phyloP scores from a whole-genome alignment of 164 flowering plant species.

The Macadamia tetraphylla region DNA sequence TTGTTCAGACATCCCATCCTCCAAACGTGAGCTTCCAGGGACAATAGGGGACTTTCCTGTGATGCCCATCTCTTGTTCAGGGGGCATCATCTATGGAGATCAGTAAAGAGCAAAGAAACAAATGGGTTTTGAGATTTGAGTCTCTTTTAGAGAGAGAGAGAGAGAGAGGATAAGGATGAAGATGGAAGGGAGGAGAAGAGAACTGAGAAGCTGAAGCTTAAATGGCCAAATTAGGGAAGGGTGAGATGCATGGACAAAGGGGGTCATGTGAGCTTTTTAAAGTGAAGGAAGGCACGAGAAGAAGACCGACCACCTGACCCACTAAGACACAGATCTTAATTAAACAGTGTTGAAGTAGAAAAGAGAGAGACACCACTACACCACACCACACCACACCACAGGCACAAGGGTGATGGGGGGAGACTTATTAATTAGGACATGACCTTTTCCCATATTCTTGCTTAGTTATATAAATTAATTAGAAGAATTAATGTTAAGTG shows the following conservation, averaged over 20 bases:
- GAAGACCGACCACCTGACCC: slow-evolving; percentile 14
- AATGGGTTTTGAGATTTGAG: background rate
- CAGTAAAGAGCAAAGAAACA: background rate
- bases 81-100: slow-evolving; percentile 46
- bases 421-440: background rate
- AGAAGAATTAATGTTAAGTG: no score
- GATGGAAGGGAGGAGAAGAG: background rate
- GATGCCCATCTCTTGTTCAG: slow-evolving; percentile 35
- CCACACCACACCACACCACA: background rate
- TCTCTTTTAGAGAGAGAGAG: background rate
- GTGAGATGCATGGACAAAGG: slow-evolving; percentile 29
- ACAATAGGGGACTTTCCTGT: slow-evolving; percentile 3
- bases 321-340: background rate
- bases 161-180: background rate
- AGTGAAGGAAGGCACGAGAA: slow-evolving; percentile 48
- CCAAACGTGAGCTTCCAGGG: slow-evolving; percentile 16
- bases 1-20: slow-evolving; percentile 17
- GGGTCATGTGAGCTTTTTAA: slow-evolving; percentile 26
- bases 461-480: no score
- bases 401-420: slow-evolving; percentile 1
- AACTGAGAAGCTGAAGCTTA: background rate
- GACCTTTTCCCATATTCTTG: background rate
- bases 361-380: background rate
- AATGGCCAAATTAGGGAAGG: slow-evolving; percentile 5
- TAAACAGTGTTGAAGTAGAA: background rate